Evolutionary conservation across 192 early-diverging fungal genomes (phyloP).

Genomic region (Gryganskiella cystojenkinii): DNA sequence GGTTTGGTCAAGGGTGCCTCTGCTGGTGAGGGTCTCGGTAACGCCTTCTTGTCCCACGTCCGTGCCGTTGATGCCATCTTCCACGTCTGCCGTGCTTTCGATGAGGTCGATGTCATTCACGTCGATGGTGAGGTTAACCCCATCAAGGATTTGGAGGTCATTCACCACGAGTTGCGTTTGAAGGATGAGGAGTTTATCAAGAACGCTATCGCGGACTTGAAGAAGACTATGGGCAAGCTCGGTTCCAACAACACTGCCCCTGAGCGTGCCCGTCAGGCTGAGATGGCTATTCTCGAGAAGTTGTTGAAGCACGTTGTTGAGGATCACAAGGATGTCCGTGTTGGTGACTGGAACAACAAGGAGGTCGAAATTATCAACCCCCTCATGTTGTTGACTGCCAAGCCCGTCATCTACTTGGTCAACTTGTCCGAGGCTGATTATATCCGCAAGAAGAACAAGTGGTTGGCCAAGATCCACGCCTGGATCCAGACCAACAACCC

Average conservation of each 20-base stretch:
- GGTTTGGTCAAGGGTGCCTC: slow-evolving; percentile 95
- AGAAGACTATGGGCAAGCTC: slow-evolving; percentile 73
- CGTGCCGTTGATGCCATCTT: slow-evolving; percentile 86
- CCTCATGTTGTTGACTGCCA: slow-evolving; percentile 90
- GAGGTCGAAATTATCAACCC: slow-evolving; percentile 91
- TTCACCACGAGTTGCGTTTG: slow-evolving; percentile 93
- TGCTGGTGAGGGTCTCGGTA: slow-evolving; percentile 84
- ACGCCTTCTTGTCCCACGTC: slow-evolving; percentile 96
- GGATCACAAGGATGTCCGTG: slow-evolving; percentile 87
- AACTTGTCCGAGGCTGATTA: slow-evolving; percentile 94
- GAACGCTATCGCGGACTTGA: slow-evolving; percentile 76
- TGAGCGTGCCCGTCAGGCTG: slow-evolving; percentile 94
- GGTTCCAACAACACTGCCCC: slow-evolving; percentile 82
- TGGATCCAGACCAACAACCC: slow-evolving; percentile 95
- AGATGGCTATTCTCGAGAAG: slow-evolving; percentile 73
- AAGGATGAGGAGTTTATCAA: slow-evolving; percentile 91
- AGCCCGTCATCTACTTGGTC: slow-evolving; percentile 94
- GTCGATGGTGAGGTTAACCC: slow-evolving; percentile 92
- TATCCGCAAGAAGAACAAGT: slow-evolving; percentile 95
- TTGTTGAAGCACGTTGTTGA: slow-evolving; percentile 81
- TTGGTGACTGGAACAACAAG: slow-evolving; percentile 91
- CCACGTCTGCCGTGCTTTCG: slow-evolving; percentile 91
- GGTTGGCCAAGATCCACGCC: slow-evolving; percentile 87
- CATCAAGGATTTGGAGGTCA: slow-evolving; percentile 91
- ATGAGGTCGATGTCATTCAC: slow-evolving; percentile 94